Conservation (phyloP, 352 stramenopile species). For the Pythium sp. region DNA sequence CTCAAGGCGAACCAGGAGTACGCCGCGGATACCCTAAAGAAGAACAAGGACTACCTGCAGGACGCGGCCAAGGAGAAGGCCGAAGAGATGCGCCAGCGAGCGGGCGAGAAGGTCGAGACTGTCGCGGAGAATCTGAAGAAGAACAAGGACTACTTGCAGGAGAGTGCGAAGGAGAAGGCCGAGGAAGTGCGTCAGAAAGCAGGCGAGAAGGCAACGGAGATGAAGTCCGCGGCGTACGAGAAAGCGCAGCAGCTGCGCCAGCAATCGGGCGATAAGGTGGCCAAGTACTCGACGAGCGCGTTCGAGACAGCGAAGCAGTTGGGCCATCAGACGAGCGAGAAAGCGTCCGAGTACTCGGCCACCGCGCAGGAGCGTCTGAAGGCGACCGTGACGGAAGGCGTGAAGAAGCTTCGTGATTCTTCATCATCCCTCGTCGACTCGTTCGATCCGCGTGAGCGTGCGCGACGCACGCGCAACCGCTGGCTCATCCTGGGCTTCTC, state of each 20-base stretch:
- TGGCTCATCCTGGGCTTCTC: slow-evolving; percentile 56
- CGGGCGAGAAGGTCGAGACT: slow-evolving; percentile 24
- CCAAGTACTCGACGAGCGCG: slow-evolving; percentile 11
- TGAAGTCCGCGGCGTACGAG: slow-evolving; percentile 10
- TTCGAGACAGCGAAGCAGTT: slow-evolving; percentile 20
- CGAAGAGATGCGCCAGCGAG: slow-evolving; percentile 18
- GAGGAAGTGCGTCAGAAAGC: slow-evolving; percentile 18
- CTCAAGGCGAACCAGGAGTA: slow-evolving; percentile 1
- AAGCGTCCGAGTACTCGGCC: slow-evolving; percentile 21
- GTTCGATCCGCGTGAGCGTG: slow-evolving; percentile 46
- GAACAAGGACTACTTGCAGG: slow-evolving; percentile 44
- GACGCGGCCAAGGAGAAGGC: slow-evolving; percentile 19
- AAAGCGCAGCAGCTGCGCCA: slow-evolving; percentile 18
- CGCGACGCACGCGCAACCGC: slow-evolving; percentile 50
- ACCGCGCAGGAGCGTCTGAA: slow-evolving; percentile 38
- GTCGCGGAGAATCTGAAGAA: slow-evolving; percentile 44
- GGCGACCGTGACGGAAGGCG: slow-evolving; percentile 31
- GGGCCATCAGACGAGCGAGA: slow-evolving; percentile 25
- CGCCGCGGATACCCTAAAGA: background rate
- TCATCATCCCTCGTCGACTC: slow-evolving; percentile 48
- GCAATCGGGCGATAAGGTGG: slow-evolving; percentile 14
- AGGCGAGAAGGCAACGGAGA: slow-evolving; percentile 9
- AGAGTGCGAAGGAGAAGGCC: slow-evolving; percentile 37
- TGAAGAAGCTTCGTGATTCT: slow-evolving; percentile 46
- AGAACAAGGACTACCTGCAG: background rate